Base-by-base conservation (phyloP, 805 yeast genomes). In the Millerozyma miso region DNA sequence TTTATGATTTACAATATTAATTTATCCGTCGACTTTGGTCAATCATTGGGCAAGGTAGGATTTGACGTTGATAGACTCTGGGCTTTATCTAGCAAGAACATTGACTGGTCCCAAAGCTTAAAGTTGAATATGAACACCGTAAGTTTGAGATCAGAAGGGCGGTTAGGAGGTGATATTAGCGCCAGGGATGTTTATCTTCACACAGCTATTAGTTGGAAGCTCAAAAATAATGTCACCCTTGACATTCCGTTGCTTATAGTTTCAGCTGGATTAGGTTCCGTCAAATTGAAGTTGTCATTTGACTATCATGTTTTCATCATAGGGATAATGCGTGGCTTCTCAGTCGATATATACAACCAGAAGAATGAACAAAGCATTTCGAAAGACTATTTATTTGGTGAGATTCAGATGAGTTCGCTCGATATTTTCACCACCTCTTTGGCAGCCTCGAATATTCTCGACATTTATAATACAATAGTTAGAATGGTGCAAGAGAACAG, bases 291-390 rank as follows among this genome's bases (percentile, higher is more conserved):
- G 53, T 65, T 82, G 3, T 81, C 89, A 0, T 80, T 91, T 53
- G 98, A 93, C 58, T 88, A 81, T 58, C 97, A 91, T 56, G 79
- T 87, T 14, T 89, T 93, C 59, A 75, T 87, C 29, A 76, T 91
- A 37, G 77, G 81, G 2, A 71, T 73, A 13, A 59, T 84, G 16
- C 61, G 68, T 4, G 63, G 66, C 1, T 64, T 80, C 19, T 64
- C 73, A 10, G 61, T 84, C 13, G 79, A 79, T 19, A 67, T 88
- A 15, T 82, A 75, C 58, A 93, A 91, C 58, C 87, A 84, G 53
- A 77, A 80, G 50, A 83, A 76, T 37, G 70, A 67, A 38, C 50
- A 61, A 15, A 69, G 69, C 19, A 56, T 70, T 17, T 61, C 69
- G 37, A 77, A 80, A 19, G 96, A 89, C 56, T 77, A 79, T 39